phyloP scores from a whole-genome alignment of 139 green algal genomes.

The Eudorina sp. region DNA sequence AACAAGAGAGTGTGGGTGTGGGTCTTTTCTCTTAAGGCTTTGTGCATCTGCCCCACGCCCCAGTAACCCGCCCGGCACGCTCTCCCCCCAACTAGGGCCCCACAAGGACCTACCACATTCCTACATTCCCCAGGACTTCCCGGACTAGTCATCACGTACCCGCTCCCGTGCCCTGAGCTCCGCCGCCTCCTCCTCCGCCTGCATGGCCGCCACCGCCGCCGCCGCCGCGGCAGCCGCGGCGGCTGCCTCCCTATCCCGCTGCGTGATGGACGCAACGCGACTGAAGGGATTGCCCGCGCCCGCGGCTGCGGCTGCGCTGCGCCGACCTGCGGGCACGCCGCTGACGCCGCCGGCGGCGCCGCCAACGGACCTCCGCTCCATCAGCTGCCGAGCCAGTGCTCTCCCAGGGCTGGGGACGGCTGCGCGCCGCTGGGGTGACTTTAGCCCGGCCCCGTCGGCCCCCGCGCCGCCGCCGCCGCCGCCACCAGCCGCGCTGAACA shows the following conservation, averaged over 20 bases:
- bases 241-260: neutral
- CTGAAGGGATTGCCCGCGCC: conserved; percentile 14
- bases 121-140: no score
- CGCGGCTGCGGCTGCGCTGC: neutral
- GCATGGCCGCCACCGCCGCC: neutral
- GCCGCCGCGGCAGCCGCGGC: conserved; percentile 15
- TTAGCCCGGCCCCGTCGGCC: neutral
- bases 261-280: neutral
- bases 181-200: neutral
- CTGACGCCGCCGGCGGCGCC: neutral
- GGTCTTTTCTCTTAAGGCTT: no score
- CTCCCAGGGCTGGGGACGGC: conserved; percentile 12
- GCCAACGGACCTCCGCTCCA: neutral
- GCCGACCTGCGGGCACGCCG: no score
- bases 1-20: no score
- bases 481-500: neutral
- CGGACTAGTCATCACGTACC: no score
- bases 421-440: neutral
- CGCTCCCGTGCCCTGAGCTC: neutral
- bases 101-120: no score
- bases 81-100: no score
- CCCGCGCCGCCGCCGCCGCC: neutral
- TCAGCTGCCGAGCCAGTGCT: neutral
- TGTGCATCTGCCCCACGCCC: no score
- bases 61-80: no score